A percentile compares a stretch with the other conserved stretches of the same genome.
These are phyloP conservation scores for Colletotrichum navitas DNA, from an alignment of 2,329 filamentous ascomycete genomes.

Conservation along the genomic window DNA sequence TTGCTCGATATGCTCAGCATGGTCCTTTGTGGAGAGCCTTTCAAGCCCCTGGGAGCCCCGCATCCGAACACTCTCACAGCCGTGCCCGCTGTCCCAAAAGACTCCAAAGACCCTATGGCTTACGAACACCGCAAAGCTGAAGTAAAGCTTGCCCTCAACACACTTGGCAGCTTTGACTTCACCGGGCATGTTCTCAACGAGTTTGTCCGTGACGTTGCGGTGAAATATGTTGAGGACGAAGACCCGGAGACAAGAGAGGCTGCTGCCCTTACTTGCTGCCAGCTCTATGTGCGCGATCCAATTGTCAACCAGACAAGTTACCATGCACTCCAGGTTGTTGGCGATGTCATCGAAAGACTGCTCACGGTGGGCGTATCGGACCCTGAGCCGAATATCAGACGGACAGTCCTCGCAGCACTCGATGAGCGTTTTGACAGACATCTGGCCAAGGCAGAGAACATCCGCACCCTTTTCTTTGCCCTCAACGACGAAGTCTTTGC, in stretches of 20 bases:
- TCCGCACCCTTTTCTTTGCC: slow-evolving; percentile 93
- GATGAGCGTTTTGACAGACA: slow-evolving; percentile 96
- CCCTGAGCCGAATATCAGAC: slow-evolving; percentile 87
- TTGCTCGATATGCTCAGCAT: slow-evolving; percentile 94
- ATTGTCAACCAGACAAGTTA: slow-evolving; percentile 98
- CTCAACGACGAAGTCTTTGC: slow-evolving; percentile 95
- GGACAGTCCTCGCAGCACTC: slow-evolving; percentile 88
- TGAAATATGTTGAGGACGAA: slow-evolving; percentile 97
- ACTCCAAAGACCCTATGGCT: slow-evolving; percentile 86
- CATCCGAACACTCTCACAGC: slow-evolving; percentile 83
- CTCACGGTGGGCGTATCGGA: slow-evolving; percentile 96
- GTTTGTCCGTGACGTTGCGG: slow-evolving; percentile 97
- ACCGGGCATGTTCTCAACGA: slow-evolving; percentile 94
- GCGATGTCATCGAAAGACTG: slow-evolving; percentile 97
- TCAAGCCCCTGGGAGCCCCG: slow-evolving; percentile 91
- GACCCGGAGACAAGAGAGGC: slow-evolving; percentile 94
- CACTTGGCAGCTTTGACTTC: slow-evolving; percentile 98
- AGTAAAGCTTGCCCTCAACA: slow-evolving; percentile 93
- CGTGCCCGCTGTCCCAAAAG: slow-evolving; percentile 86
- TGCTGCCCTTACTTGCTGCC: slow-evolving; percentile 95
- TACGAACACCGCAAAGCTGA: slow-evolving; percentile 86
- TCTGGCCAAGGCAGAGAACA: slow-evolving; percentile 97
- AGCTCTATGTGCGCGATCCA: slow-evolving; percentile 95
- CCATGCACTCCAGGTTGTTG: slow-evolving; percentile 96
- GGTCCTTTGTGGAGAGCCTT: slow-evolving; percentile 91